A percentile compares a stretch with the other conserved stretches of the same genome.
Evolutionary conservation across 2,329 filamentous ascomycete species (phyloP).

Genomic region (Penicillium freii): DNA sequence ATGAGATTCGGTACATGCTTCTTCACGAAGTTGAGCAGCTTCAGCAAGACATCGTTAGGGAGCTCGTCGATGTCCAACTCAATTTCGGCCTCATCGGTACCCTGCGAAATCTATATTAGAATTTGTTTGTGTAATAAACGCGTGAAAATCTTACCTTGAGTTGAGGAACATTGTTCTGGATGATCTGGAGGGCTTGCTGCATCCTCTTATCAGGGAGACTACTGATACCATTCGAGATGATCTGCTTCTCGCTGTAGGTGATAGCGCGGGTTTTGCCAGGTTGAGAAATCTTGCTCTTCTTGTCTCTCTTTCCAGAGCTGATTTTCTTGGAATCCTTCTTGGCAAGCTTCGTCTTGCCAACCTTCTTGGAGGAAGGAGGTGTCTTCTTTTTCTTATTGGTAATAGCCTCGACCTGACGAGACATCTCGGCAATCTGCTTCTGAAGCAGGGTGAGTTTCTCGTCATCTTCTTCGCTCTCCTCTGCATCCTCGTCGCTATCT

Average conservation of each 20-base stretch:
- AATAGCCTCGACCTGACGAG: conserved; percentile 60
- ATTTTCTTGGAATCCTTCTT: conserved; percentile 47
- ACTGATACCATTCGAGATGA: conserved; percentile 82
- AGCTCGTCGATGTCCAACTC: conserved; percentile 51
- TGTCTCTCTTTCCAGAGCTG: conserved; percentile 49
- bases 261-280: conserved; percentile 63
- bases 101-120: conserved; percentile 26
- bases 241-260: conserved; percentile 78
- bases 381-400: conserved; percentile 60
- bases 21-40: conserved; percentile 49
- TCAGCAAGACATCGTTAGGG: conserved; percentile 47
- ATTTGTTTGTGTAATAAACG: not conserved
- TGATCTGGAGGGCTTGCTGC: conserved; percentile 79
- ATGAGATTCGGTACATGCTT: conserved; percentile 46
- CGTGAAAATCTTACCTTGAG: conserved; percentile 54
- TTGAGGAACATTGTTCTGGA: conserved; percentile 77
- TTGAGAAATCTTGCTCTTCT: conserved; percentile 41
- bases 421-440: conserved; percentile 71
- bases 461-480: conserved; percentile 63
- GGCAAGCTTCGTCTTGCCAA: conserved; percentile 20
- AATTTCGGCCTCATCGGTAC: conserved; percentile 48
- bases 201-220: conserved; percentile 76
- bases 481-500: conserved; percentile 69
- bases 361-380: conserved; percentile 53
- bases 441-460: conserved; percentile 65